These are phyloP conservation scores for Gleditsia sinensis DNA, from an alignment of 306 rosid species.

Conservation along the genomic window DNA sequence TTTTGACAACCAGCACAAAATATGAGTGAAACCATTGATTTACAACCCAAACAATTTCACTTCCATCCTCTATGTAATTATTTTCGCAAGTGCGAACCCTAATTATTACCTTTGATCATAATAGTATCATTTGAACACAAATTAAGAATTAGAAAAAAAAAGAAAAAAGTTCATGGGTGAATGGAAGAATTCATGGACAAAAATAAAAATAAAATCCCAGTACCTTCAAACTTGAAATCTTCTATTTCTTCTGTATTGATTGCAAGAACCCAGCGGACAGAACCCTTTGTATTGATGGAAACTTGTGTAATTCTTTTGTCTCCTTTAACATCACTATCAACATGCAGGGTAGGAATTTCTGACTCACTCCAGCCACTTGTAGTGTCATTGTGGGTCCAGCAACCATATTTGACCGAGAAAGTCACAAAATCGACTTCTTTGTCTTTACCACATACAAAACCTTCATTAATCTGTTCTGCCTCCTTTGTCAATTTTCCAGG, in stretches of 20 bases:
- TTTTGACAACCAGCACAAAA: no score
- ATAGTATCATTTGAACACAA: background rate
- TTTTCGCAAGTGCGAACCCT: no score
- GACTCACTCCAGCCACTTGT: slow-evolving; percentile 69
- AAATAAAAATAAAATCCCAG: background rate
- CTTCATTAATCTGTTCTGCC: slow-evolving; percentile 69
- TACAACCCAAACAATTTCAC: background rate
- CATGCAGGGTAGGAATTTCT: slow-evolving; percentile 66
- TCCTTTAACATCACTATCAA: slow-evolving; percentile 46
- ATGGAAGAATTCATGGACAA: background rate
- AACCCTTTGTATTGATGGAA: slow-evolving; percentile 70
- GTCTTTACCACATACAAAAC: slow-evolving; percentile 72
- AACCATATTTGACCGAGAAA: slow-evolving; percentile 78
- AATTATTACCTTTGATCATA: background rate
- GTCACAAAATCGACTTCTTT: slow-evolving; percentile 77
- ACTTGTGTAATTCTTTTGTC: slow-evolving; percentile 57
- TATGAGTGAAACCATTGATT: background rate
- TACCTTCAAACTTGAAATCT: slow-evolving; percentile 77
- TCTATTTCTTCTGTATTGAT: slow-evolving; percentile 75
- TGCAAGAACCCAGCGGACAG: slow-evolving; percentile 86
- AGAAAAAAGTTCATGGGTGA: background rate
- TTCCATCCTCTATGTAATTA: background rate
- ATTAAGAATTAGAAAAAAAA: background rate
- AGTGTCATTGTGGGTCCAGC: slow-evolving; percentile 60
- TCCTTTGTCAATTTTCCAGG: slow-evolving; percentile 92